Evolutionary conservation across 164 flowering plant genomes (phyloP).

Genomic region (Nymphaea colorata): DNA sequence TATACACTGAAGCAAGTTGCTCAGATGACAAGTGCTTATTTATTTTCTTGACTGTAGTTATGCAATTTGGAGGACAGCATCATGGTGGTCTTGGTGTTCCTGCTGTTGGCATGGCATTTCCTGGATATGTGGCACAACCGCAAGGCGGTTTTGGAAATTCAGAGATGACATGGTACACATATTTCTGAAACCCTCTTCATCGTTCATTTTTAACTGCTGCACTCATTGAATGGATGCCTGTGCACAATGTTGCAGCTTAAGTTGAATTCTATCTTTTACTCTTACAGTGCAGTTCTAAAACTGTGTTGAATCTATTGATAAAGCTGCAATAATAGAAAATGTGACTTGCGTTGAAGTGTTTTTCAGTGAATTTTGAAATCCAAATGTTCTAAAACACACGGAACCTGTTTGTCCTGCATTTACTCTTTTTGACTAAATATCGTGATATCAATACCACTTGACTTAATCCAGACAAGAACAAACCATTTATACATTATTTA

Average conservation of each 20-base stretch:
- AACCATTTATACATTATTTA: too few relatives aligned
- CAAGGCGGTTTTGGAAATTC: constrained; percentile 79
- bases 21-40: background rate
- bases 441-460: too few relatives aligned
- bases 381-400: too few relatives aligned
- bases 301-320: background rate
- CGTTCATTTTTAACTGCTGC: background rate
- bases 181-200: background rate
- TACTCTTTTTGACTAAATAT: too few relatives aligned
- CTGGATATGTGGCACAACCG: constrained; percentile 90
- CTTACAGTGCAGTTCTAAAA: background rate
- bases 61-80: constrained; percentile 94
- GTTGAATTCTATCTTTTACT: background rate
- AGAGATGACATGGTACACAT: constrained; percentile 89
- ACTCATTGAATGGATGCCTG: background rate
- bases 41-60: constrained; percentile 32
- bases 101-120: constrained; percentile 99
- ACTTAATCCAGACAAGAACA: too few relatives aligned
- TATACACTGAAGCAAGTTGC: too few relatives aligned
- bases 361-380: too few relatives aligned
- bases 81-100: constrained; percentile 94
- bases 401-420: too few relatives aligned
- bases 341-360: background rate
- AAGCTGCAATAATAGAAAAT: background rate
- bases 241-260: background rate